Percentiles rank a stretch among this genome's conserved stretches.
phyloP scores from a whole-genome alignment of 1,139 yeast genomes.

The Taphrina confusa region DNA sequence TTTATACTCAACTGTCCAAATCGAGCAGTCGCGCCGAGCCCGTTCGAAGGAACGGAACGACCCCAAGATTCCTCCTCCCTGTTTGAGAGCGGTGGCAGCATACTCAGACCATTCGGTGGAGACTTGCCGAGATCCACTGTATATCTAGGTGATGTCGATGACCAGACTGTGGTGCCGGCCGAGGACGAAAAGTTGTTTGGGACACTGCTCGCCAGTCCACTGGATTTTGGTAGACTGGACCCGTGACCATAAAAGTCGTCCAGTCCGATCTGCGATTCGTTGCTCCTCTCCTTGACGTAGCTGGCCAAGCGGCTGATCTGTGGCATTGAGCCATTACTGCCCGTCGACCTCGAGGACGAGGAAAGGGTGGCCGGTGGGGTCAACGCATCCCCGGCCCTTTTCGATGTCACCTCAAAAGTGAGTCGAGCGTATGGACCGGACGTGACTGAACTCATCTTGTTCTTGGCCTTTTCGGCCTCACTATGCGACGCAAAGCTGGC shows the following conservation, averaged over 20 bases:
- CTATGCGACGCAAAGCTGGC: conserved; percentile 9
- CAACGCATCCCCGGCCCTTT: conserved; percentile 11
- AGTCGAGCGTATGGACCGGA: conserved; percentile 20
- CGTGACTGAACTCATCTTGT: conserved; percentile 19
- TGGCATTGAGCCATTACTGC: conserved; percentile 30
- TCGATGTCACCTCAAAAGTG: conserved; percentile 17
- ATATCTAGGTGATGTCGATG: conserved; percentile 27
- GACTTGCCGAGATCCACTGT: conserved; percentile 20
- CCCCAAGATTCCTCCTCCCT: conserved; percentile 26
- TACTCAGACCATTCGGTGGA: conserved; percentile 29
- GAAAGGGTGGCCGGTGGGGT: conserved; percentile 32
- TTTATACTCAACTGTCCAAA: conserved; percentile 8
- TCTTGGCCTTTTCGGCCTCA: conserved; percentile 24
- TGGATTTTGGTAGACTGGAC: conserved; percentile 14
- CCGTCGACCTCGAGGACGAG: conserved; percentile 27
- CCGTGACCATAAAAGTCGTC: conserved; percentile 24
- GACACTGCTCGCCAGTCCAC: conserved; percentile 14
- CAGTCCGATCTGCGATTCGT: conserved; percentile 21
- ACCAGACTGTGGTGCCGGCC: conserved; percentile 32
- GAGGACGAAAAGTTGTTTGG: conserved; percentile 29
- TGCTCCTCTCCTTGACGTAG: conserved; percentile 31
- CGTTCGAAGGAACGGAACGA: conserved; percentile 12
- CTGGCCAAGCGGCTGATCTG: conserved; percentile 29
- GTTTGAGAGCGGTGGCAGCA: conserved; percentile 23
- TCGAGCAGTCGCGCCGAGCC: not conserved